phyloP scores from a whole-genome alignment of 345 rosid genomes.

The Lagerstroemia speciosa region DNA sequence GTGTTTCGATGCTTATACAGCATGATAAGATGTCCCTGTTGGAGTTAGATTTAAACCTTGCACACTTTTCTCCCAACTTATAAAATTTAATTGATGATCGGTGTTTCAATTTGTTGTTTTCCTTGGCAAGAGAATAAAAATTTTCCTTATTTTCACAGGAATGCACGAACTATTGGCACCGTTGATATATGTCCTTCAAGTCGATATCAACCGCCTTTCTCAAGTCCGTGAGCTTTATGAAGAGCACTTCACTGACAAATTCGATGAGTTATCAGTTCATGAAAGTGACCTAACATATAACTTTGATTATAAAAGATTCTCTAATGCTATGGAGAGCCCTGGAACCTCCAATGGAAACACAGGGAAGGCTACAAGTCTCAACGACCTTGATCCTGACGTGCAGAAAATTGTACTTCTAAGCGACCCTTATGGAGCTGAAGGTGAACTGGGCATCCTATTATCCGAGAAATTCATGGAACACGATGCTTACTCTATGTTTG shows the following conservation, averaged over 20 bases:
- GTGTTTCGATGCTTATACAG: neutral
- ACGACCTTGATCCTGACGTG: constrained; percentile 83
- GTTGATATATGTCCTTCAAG: constrained; percentile 79
- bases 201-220: constrained; percentile 66
- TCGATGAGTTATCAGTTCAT: constrained; percentile 69
- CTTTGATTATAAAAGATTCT: constrained; percentile 67
- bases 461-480: constrained; percentile 98
- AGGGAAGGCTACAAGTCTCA: constrained; percentile 42
- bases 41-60: too few relatives aligned
- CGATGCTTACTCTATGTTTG: constrained; percentile 96
- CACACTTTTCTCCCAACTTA: neutral
- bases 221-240: constrained; percentile 75
- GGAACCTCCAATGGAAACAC: constrained; percentile 37
- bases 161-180: constrained; percentile 99
- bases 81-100: neutral
- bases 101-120: neutral
- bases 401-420: constrained; percentile 54
- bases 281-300: constrained; percentile 68
- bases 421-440: constrained; percentile 97
- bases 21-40: too few relatives aligned
- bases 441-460: constrained; percentile 87
- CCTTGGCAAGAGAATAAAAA: neutral
- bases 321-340: constrained; percentile 56
- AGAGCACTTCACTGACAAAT: constrained; percentile 80
- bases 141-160: constrained; percentile 32